A percentile compares a stretch with the other conserved stretches of the same genome.
These are phyloP conservation scores for Lachancea sp. DNA, from an alignment of 805 yeast species.

Conservation along the genomic window DNA sequence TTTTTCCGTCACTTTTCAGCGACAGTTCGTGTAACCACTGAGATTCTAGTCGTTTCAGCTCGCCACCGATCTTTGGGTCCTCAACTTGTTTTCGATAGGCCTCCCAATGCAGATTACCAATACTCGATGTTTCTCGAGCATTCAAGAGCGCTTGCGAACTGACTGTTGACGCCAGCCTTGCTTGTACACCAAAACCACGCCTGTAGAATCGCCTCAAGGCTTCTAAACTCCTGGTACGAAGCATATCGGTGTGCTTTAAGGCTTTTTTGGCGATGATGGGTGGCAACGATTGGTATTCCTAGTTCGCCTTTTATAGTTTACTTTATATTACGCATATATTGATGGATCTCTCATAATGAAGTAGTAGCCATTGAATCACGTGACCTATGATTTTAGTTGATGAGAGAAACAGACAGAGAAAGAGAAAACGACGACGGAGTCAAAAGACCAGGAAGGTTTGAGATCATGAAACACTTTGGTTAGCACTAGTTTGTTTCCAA, in stretches of 20 bases:
- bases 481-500: too few species aligned
- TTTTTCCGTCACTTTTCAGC: slow-evolving; percentile 5
- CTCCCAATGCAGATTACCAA: slow-evolving; percentile 14
- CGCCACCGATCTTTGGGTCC: slow-evolving; percentile 9
- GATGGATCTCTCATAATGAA: too few species aligned
- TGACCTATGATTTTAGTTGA: too few species aligned
- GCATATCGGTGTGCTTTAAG: slow-evolving; percentile 6
- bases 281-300: slow-evolving; percentile 1
- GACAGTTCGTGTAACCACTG: slow-evolving; percentile 14
- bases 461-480: too few species aligned
- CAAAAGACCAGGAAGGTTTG: too few species aligned
- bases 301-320: too few species aligned
- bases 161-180: slow-evolving; percentile 14
- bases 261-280: slow-evolving; percentile 6
- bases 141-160: background rate
- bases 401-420: too few species aligned
- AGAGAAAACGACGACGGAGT: too few species aligned
- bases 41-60: slow-evolving; percentile 16
- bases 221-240: slow-evolving; percentile 7
- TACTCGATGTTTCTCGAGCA: slow-evolving; percentile 3
- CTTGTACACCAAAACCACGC: background rate
- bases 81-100: slow-evolving; percentile 14
- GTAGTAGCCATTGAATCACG: too few species aligned
- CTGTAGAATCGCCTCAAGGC: slow-evolving; percentile 11
- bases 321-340: background rate